Evolutionary conservation across 805 yeast genomes (phyloP), one percentile per base, ranked within the genome.

Genomic region (Tetrapisispora fleetii): DNA sequence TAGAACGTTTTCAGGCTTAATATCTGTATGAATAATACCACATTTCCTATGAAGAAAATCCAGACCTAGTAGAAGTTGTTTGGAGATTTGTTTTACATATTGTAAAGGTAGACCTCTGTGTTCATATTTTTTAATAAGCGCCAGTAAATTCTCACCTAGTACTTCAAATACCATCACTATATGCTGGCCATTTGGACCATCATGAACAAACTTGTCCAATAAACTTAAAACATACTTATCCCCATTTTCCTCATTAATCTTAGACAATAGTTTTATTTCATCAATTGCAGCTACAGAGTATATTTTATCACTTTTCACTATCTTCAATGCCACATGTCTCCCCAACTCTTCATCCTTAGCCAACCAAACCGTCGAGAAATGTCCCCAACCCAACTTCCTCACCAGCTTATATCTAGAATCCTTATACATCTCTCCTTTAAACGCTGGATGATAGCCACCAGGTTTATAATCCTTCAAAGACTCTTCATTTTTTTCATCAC

Each of bases 331-430:
- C 21, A 93, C 98, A 62, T 85, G 96, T 43, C 77, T 69, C 51
- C 77, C 73, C 48, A 73, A 70, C 14, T 49, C 48, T 47, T 72
- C 68, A 50, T 79, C 82, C 51, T 69, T 75, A 4, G 96, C 98
- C 28, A 86, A 71, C 97, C 96, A 90, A 21, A 87, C 97, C 1
- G 96, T 93, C 27, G 95, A 83, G 63, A 93, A 93, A 67, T 93
- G 97, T 35, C 99, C 99, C 99, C 99, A 93, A 0, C 99, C 99
- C 4, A 93, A 72, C 63, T 93, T 93, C 52, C 98, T 78, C 30
- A 86, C 90, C 44, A 93, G 67, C 1, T 81, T 74, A 64, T 93
- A 93, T 50, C 85, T 78, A 18, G 80, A 79, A 48, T 84, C 73
- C 57, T 87, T 85, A 66, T 83, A 91, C 21, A 68, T 67, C 63